Conservation (phyloP, 176 grass and related monocot genomes). For the Pontederia crassipes region DNA sequence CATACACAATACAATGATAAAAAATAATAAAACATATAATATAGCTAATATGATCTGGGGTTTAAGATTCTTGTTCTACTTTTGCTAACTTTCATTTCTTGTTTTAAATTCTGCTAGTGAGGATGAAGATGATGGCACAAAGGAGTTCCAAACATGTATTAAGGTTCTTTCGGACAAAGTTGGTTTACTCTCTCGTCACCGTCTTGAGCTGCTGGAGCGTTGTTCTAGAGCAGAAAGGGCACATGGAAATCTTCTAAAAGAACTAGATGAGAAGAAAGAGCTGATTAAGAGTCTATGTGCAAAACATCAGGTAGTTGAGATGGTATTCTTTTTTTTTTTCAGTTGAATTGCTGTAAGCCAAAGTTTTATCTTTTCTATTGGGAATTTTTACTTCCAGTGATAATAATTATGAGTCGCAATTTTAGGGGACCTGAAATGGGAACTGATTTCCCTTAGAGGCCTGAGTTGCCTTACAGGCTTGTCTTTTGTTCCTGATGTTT, state of each 20-base stretch:
- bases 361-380: no score
- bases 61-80: neutral
- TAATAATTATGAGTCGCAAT: no score
- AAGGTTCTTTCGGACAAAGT: constrained; percentile 78
- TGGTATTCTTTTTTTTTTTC: no score
- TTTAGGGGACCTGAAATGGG: no score
- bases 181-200: constrained; percentile 42
- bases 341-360: no score
- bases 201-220: constrained; percentile 39
- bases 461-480: no score
- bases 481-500: no score
- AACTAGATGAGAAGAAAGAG: constrained; percentile 75
- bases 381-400: no score
- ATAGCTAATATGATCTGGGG: neutral
- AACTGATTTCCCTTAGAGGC: no score
- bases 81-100: constrained; percentile 6
- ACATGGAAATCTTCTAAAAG: constrained; percentile 44
- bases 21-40: no score
- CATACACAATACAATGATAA: no score
- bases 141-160: constrained; percentile 85
- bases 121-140: constrained; percentile 68
- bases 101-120: constrained; percentile 60
- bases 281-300: constrained; percentile 43
- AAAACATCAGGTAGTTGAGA: constrained; percentile 43
- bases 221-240: constrained; percentile 40